Evolutionary conservation across 345 rosid genomes (phyloP), one percentile per base, ranked within the genome.

Genomic region (Excoecaria agallocha): DNA sequence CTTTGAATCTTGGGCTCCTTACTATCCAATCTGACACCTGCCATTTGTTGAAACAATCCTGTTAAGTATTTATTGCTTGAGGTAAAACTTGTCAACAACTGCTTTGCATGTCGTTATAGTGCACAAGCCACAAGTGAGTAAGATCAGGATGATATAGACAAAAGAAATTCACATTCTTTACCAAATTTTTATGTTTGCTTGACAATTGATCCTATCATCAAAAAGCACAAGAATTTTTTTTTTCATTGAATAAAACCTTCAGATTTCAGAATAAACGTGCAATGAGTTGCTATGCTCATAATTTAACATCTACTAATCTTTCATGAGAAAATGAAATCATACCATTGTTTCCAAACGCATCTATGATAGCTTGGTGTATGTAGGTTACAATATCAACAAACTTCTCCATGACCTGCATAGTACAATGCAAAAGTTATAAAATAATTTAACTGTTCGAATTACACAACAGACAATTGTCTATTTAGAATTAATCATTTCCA

Each of bases 321-420:
- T 67, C 22, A n/a, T n/a, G 39, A 68, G 25, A 66, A 35, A 69
- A 54, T 17, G 30, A 59, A n/a, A 24, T 77, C 41, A 3, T 85
- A 88, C 97, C 94, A 48, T 80, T 82, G 82, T 69, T 82, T 77
- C 96, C 96, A 82, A 89, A 95, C 66, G 88, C 94, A 76, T 89
- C 96, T 35, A 73, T 10, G 50, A 95, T 89, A 17, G 84, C 80
- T 74, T 84, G 90, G 78, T 90, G 91, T 71, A 90, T 80, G 78
- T 83, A 86, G 57, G 87, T 73, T 78, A 87, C 86, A 37, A 90
- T 82, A 65, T 87, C 90, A 35, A 92, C 92, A 79, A 95, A 83
- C 83, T 86, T 91, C 84, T 81, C 94, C 81, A 82, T 81, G 69
- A 90, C 84, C 99, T 95, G 83, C 64, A 70, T 63, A 50, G 38